Percentiles rank a stretch among this genome's conserved stretches.
Conservation (phyloP, 148 eudicot species). For the Spergularia marina region DNA sequence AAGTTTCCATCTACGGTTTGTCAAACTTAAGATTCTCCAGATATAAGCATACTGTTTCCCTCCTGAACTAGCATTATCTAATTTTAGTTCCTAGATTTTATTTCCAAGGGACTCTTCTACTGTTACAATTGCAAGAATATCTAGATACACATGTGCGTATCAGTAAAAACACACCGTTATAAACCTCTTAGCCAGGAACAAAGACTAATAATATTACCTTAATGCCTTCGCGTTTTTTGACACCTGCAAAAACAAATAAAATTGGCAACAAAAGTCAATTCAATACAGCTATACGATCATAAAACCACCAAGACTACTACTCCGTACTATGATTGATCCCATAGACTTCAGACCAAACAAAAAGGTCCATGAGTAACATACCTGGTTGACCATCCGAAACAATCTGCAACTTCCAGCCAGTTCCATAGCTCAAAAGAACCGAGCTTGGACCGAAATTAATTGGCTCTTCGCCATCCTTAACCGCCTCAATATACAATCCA, state of each 20-base stretch:
- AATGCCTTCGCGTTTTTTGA: constrained; percentile 19
- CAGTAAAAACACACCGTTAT: too few relatives aligned
- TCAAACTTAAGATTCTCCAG: too few relatives aligned
- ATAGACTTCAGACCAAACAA: neutral
- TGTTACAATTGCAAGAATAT: too few relatives aligned
- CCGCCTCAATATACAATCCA: constrained; percentile 64
- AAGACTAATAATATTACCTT: constrained; percentile 24
- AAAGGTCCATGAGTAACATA: constrained; percentile 3
- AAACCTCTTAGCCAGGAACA: too few relatives aligned
- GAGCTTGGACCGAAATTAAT: constrained; percentile 75
- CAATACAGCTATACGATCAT: neutral
- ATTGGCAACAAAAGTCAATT: constrained; percentile 12
- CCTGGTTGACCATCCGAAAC: constrained; percentile 50
- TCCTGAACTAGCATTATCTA: neutral
- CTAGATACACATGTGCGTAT: too few relatives aligned
- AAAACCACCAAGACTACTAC: neutral
- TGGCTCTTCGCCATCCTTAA: constrained; percentile 75
- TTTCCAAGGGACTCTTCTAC: neutral
- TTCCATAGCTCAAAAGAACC: constrained; percentile 52
- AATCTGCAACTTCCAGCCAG: constrained; percentile 74
- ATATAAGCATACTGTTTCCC: neutral
- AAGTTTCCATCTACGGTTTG: too few relatives aligned
- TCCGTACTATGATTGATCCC: constrained; percentile 2
- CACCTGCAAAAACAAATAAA: constrained; percentile 27
- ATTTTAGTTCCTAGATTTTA: neutral